Evolutionary conservation across 2,329 filamentous ascomycete genomes (phyloP).

Genomic region (Paecilomyces variotii): DNA sequence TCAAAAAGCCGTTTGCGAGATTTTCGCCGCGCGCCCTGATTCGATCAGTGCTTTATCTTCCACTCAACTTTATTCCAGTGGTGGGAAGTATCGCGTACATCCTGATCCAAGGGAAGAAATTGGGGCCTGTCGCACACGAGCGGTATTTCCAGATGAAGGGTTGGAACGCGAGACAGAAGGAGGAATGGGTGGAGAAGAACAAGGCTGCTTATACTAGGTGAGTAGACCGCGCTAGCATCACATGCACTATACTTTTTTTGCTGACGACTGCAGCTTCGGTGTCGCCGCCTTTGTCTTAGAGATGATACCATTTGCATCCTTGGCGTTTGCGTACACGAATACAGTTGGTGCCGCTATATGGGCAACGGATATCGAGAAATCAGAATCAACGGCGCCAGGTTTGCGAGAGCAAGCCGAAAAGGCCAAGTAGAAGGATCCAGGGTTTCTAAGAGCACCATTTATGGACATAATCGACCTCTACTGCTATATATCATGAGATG

Average conservation of each 20-base stretch:
- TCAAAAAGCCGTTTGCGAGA: conserved; percentile 47
- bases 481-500: not conserved
- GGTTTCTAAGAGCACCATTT: not conserved
- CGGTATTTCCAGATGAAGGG: conserved; percentile 89
- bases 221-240: conserved; percentile 24
- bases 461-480: not conserved
- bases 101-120: conserved; percentile 58
- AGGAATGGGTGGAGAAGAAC: conserved; percentile 62
- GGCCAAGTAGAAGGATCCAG: conserved; percentile 13
- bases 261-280: conserved; percentile 43
- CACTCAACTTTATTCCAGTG: conserved; percentile 86
- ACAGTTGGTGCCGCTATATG: conserved; percentile 88
- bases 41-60: conserved; percentile 75
- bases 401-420: conserved; percentile 24
- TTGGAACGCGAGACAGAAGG: conserved; percentile 59
- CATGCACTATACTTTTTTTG: not conserved
- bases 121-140: conserved; percentile 47
- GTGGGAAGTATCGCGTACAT: conserved; percentile 79
- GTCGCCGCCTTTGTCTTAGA: conserved; percentile 76
- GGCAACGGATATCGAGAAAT: conserved; percentile 73
- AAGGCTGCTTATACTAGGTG: conserved; percentile 74
- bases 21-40: conserved; percentile 55
- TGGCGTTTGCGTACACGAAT: conserved; percentile 85
- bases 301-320: conserved; percentile 72
- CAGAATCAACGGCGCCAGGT: conserved; percentile 19